Base-by-base conservation (phyloP, 2,329 filamentous ascomycete genomes). In the Colletotrichum sp. region DNA sequence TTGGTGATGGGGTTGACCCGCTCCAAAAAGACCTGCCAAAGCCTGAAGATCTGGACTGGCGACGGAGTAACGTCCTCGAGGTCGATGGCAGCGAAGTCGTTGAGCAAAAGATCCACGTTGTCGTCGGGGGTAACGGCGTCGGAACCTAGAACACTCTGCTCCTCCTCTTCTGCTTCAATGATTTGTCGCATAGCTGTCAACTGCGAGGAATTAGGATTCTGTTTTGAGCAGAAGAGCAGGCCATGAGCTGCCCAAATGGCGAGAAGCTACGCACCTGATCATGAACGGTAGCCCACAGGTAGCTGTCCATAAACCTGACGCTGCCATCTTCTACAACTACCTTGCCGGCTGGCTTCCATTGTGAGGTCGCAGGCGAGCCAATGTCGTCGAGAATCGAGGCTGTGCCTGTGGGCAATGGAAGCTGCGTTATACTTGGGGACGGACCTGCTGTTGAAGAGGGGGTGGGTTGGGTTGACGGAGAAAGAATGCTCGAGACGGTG, bases 1-100 rank as follows among this genome's bases (percentile, higher is more conserved):
- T 96, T 96, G 78, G 92, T 91, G 62, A 95, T 82, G 0, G 94
- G 94, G 79, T 96, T 94, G 71, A 96, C 92, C 76, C 95, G 92
- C 65, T 95, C 92, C 8, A 95, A 85, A 78, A 93, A 96, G 10
- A 92, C 87, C 81, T 95, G 93, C 95, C 95, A 96, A 7, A 96
- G 88, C 67, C 89, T 89, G 80, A 95, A 92, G 30, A 94, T 90
- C 39, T 95, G 91, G 15, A 91, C 88, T 0, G 92, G 90, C 6
- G 91, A 87, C 0, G 95, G 94, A 79, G 94, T 92, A 81, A 94
- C 84, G 16, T 89, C 87, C 68, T 89, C 87, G 16, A 86, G 79
- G 60, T 83, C 86, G 28, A 83, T 80, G 8, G 83, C 81, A 2
- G 84, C 83, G 34, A 85, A 81, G 68, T 88, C 86, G 36, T 85